phyloP scores from a whole-genome alignment of 148 eudicot genomes.

The Camellia japonica region DNA sequence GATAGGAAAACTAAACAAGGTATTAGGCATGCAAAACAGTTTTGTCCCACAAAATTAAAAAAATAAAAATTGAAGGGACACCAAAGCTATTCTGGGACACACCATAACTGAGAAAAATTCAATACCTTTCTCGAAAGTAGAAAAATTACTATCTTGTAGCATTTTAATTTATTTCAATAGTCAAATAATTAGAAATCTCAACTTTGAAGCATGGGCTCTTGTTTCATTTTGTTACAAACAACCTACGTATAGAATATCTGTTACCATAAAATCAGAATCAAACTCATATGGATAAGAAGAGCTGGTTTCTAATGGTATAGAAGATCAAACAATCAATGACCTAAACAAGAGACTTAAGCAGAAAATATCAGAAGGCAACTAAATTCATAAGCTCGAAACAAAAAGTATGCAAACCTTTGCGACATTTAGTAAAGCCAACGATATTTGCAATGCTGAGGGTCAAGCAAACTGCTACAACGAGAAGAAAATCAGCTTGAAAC shows the following conservation, averaged over 20 bases:
- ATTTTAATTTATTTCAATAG: neutral
- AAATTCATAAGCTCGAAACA: slow-evolving; percentile 4
- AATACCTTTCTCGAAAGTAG: too few species aligned
- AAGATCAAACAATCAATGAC: neutral
- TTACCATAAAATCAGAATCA: neutral
- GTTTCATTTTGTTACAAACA: neutral
- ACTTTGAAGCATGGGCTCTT: neutral
- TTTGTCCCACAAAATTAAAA: neutral
- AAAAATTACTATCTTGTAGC: neutral
- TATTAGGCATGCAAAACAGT: neutral
- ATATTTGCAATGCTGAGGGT: slow-evolving; percentile 91
- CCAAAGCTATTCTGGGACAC: too few species aligned
- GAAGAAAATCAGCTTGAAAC: slow-evolving; percentile 95
- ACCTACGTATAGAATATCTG: neutral
- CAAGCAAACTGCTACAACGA: slow-evolving; percentile 92
- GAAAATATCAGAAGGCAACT: slow-evolving; percentile 6
- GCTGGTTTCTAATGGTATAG: neutral
- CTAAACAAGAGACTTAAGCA: neutral
- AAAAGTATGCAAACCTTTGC: slow-evolving; percentile 57
- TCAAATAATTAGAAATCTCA: neutral
- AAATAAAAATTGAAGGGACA: too few species aligned
- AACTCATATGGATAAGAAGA: neutral
- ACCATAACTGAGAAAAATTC: too few species aligned
- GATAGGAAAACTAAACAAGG: neutral
- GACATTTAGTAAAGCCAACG: slow-evolving; percentile 92